Conservation (phyloP, 345 rosid genomes). For the Lepidium aucheri region DNA sequence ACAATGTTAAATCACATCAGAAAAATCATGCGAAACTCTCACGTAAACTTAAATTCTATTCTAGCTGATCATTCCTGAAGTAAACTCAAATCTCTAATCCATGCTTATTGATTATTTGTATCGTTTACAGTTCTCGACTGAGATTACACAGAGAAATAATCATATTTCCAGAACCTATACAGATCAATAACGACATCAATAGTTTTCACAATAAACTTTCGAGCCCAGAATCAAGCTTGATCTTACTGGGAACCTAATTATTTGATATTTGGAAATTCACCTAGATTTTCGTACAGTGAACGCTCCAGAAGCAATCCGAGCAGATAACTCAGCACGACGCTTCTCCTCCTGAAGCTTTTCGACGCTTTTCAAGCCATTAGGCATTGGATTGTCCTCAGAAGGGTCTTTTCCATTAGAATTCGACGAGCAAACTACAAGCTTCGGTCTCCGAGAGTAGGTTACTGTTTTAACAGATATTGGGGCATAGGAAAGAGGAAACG, state of each 20-base stretch:
- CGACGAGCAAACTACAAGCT: constrained; percentile 30
- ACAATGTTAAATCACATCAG: background rate
- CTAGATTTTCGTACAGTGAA: constrained; percentile 59
- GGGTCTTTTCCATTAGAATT: constrained; percentile 61
- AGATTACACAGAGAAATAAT: background rate
- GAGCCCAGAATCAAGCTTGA: background rate
- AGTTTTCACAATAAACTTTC: background rate
- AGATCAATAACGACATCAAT: background rate
- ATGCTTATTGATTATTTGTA: background rate
- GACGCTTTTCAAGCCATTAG: constrained; percentile 30
- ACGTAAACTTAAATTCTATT: background rate
- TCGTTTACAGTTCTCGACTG: background rate
- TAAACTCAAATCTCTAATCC: background rate
- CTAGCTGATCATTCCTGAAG: background rate
- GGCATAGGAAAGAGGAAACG: constrained; percentile 23
- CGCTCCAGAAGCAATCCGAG: constrained; percentile 77
- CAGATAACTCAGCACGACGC: constrained; percentile 66
- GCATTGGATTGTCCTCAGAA: constrained; percentile 28
- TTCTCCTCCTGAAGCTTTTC: constrained; percentile 53
- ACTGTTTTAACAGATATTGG: constrained; percentile 19
- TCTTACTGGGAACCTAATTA: background rate
- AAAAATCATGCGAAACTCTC: background rate
- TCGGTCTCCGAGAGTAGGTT: constrained; percentile 18
- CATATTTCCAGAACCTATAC: background rate
- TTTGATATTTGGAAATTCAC: constrained; percentile 24